phyloP scores from a whole-genome alignment of 805 yeast species.

The Dipodascus albidus region DNA sequence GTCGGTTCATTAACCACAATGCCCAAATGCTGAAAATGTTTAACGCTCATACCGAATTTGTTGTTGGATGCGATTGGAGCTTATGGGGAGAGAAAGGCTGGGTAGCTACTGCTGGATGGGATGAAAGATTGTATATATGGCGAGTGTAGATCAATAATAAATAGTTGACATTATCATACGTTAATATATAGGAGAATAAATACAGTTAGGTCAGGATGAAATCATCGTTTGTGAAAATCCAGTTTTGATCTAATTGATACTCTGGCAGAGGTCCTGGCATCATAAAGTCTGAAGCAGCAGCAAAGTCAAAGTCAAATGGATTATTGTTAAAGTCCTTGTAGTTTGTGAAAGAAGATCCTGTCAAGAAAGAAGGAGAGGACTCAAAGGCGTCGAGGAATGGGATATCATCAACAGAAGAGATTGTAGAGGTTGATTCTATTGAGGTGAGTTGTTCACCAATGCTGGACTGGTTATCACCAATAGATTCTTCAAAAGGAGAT shows the following conservation, averaged over 20 bases:
- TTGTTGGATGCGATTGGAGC: constrained; percentile 88
- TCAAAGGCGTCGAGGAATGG: background rate
- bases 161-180: background rate
- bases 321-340: background rate
- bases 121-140: constrained; percentile 88
- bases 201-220: background rate
- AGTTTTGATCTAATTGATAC: background rate
- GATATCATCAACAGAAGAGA: background rate
- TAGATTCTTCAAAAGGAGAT: background rate
- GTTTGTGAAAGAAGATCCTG: background rate
- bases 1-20: constrained; percentile 30
- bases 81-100: constrained; percentile 95
- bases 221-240: background rate
- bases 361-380: background rate
- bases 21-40: constrained; percentile 49
- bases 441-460: background rate
- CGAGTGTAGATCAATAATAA: constrained; percentile 31
- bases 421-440: background rate
- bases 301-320: background rate
- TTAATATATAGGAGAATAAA: background rate
- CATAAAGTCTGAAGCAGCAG: background rate
- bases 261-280: background rate
- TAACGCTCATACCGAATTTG: constrained; percentile 74
- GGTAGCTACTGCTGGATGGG: constrained; percentile 95
- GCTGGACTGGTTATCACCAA: background rate